phyloP scores from a whole-genome alignment of 768 basidiomycete genomes.

The Boletellus ananas region DNA sequence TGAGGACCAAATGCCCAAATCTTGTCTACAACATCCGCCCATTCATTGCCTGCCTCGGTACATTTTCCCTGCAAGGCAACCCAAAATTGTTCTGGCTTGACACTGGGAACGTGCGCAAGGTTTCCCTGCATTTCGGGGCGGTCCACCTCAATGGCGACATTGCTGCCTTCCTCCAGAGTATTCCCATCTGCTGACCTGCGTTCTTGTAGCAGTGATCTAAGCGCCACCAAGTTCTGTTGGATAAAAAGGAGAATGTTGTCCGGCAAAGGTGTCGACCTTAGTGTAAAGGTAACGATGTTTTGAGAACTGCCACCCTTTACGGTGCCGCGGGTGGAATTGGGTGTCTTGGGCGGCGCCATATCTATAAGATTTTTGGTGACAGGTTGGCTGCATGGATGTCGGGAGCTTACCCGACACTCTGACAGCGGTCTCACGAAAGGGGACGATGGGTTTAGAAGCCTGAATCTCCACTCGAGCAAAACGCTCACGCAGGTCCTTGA shows the following conservation, averaged over 20 bases:
- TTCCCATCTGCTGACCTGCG: constrained; percentile 39
- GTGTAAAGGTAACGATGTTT: constrained; percentile 71
- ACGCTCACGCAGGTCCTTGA: constrained; percentile 93
- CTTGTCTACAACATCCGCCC: constrained; percentile 64
- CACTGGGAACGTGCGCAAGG: constrained; percentile 55
- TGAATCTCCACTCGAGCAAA: constrained; percentile 94
- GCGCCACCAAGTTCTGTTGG: constrained; percentile 59
- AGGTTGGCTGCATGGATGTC: not conserved
- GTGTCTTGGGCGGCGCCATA: constrained; percentile 80
- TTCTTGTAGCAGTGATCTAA: constrained; percentile 59
- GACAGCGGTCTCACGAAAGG: constrained; percentile 93
- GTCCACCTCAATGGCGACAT: constrained; percentile 32
- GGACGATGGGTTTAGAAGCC: constrained; percentile 92
- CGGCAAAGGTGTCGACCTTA: constrained; percentile 83
- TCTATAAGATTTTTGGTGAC: constrained; percentile 44
- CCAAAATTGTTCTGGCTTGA: constrained; percentile 82
- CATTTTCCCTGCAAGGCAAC: constrained; percentile 58
- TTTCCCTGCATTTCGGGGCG: constrained; percentile 51
- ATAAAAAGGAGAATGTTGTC: constrained; percentile 70
- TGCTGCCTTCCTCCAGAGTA: constrained; percentile 5
- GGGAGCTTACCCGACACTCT: constrained; percentile 58
- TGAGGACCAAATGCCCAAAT: constrained; percentile 95
- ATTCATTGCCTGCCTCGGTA: constrained; percentile 67
- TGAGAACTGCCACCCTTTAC: constrained; percentile 65
- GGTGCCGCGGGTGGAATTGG: constrained; percentile 70